phyloP scores from a whole-genome alignment of 2,329 filamentous ascomycete genomes.

The Phaeosphaeria sp. region DNA sequence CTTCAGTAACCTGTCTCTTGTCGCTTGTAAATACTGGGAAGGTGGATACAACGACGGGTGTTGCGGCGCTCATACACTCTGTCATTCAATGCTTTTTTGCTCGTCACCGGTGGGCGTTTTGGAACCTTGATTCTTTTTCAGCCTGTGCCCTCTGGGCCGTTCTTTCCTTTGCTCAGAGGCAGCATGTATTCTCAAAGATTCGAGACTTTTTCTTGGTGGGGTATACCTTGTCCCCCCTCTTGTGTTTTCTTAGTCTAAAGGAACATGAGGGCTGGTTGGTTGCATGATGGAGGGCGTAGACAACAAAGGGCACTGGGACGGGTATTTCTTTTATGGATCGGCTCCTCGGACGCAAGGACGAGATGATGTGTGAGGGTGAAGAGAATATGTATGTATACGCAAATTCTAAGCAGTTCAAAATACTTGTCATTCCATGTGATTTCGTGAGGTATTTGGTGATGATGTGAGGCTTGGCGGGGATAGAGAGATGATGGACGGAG shows the following conservation, averaged over 20 bases:
- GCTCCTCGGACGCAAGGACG: neutral
- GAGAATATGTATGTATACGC: constrained; percentile 6
- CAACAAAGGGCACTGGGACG: neutral
- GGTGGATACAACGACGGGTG: constrained; percentile 23
- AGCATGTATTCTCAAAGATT: constrained; percentile 11
- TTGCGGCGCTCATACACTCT: constrained; percentile 24
- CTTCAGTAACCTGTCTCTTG: constrained; percentile 26
- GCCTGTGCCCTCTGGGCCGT: constrained; percentile 13
- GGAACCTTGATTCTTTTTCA: neutral
- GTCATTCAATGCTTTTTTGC: constrained; percentile 6
- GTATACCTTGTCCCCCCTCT: neutral
- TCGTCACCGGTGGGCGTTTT: constrained; percentile 17
- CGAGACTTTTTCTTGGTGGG: neutral
- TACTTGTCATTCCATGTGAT: neutral
- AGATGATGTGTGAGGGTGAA: neutral
- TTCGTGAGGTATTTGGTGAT: neutral
- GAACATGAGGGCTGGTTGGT: constrained; percentile 1
- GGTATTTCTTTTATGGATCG: neutral
- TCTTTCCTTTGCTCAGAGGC: constrained; percentile 14
- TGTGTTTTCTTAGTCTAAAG: constrained; percentile 7
- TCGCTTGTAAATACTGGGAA: constrained; percentile 26
- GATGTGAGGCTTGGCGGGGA: neutral
- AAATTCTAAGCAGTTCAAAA: constrained; percentile 1
- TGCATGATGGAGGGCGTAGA: constrained; percentile 9
- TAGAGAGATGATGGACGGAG: no score